Conservation (phyloP, 257 asterid genomes). For the Cordia subcordata region DNA sequence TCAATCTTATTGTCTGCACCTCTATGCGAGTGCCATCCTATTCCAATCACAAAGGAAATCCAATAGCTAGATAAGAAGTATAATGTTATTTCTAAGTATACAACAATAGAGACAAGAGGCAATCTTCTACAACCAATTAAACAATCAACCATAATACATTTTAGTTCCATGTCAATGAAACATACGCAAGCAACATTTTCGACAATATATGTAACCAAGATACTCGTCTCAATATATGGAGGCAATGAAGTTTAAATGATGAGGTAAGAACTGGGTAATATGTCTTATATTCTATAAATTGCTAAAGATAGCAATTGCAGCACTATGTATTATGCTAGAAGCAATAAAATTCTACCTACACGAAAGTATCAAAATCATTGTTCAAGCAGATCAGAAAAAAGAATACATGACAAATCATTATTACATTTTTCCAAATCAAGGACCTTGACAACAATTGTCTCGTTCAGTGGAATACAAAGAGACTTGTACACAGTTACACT, state of each 20-base stretch:
- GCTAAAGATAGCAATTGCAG: not conserved
- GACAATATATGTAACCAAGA: not conserved
- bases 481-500: slow-evolving; percentile 93
- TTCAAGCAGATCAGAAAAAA: not conserved
- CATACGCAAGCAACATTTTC: not conserved
- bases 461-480: slow-evolving; percentile 68
- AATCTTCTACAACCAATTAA: not conserved
- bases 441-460: slow-evolving; percentile 90
- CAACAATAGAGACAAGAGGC: not conserved
- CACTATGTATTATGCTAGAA: not conserved
- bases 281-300: not conserved
- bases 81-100: not conserved
- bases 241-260: not conserved
- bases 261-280: not conserved
- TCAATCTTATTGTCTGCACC: slow-evolving; percentile 84
- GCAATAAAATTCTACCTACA: not conserved
- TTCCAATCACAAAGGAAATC: slow-evolving; percentile 18
- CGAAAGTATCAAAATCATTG: not conserved
- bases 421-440: slow-evolving; percentile 97
- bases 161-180: not conserved
- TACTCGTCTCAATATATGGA: not conserved
- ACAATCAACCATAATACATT: not conserved
- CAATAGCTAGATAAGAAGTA: slow-evolving; percentile 8
- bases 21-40: slow-evolving; percentile 97
- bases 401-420: slow-evolving; percentile 74